Evolutionary conservation across 2,329 filamentous ascomycete genomes (phyloP).

Genomic region (Curvularia sp.): DNA sequence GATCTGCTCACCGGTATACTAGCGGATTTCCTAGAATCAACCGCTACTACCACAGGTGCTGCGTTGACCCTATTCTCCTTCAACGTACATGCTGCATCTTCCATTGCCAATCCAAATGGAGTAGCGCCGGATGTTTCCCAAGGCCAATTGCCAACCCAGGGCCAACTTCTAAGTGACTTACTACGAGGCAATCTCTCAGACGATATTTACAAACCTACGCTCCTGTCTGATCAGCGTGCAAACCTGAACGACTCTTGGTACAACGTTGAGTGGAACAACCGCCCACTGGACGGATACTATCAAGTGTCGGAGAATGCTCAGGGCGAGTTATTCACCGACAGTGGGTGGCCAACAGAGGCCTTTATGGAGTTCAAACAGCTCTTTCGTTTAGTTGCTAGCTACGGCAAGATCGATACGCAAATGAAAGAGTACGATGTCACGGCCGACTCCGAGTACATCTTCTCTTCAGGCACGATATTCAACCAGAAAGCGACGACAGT

Average conservation of each 20-base stretch:
- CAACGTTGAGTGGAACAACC: slow-evolving; percentile 46
- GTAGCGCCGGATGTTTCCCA: slow-evolving; percentile 53
- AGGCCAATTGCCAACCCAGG: slow-evolving; percentile 53
- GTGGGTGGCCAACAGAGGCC: slow-evolving; percentile 70
- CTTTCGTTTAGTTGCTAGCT: slow-evolving; percentile 63
- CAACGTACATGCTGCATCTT: slow-evolving; percentile 65
- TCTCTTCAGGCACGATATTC: slow-evolving; percentile 56
- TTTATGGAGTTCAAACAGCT: slow-evolving; percentile 62
- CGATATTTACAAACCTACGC: slow-evolving; percentile 62
- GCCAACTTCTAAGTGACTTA: slow-evolving; percentile 56
- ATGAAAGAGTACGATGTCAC: slow-evolving; percentile 63
- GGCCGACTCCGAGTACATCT: slow-evolving; percentile 60
- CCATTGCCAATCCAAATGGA: slow-evolving; percentile 46
- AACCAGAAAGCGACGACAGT: slow-evolving; percentile 40
- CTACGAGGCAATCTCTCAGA: slow-evolving; percentile 57
- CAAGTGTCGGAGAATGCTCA: slow-evolving; percentile 47
- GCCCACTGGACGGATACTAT: slow-evolving; percentile 62
- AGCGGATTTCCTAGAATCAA: slow-evolving; percentile 60
- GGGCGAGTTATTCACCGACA: slow-evolving; percentile 55
- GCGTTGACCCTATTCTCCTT: slow-evolving; percentile 61
- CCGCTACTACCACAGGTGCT: slow-evolving; percentile 62
- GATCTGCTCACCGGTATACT: slow-evolving; percentile 59
- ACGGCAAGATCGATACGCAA: slow-evolving; percentile 64
- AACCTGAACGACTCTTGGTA: slow-evolving; percentile 68
- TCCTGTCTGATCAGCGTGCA: slow-evolving; percentile 59